Evolutionary conservation across 202 grass and related monocot genomes (phyloP).

Genomic region (Schoenoplectus tabernaemontani): DNA sequence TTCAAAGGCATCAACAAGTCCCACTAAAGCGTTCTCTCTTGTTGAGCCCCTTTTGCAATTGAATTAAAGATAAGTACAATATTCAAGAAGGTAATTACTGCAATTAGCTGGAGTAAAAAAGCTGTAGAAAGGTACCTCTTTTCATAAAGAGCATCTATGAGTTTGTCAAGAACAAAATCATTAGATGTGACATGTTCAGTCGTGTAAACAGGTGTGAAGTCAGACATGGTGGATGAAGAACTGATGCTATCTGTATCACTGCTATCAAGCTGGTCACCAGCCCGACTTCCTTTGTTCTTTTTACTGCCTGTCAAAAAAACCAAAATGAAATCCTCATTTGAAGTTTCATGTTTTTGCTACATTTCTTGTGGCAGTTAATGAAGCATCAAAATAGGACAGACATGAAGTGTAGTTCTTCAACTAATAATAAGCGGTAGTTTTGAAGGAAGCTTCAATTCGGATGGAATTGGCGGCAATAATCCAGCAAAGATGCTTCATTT

Average conservation of each 20-base stretch:
- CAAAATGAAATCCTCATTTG: not conserved
- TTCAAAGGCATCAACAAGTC: constrained; percentile 77
- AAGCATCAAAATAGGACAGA: not conserved
- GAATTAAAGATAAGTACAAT: not conserved
- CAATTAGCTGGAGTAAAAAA: not conserved
- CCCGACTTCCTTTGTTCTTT: constrained; percentile 28
- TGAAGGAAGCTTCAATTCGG: not conserved
- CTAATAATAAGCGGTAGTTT: not conserved
- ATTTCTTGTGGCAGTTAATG: not conserved
- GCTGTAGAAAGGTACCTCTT: constrained; percentile 36
- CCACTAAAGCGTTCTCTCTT: constrained; percentile 50
- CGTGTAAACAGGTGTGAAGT: constrained; percentile 47
- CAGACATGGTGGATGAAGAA: constrained; percentile 61
- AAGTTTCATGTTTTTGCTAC: not conserved
- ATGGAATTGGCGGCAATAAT: not conserved
- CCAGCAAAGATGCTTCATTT: not conserved
- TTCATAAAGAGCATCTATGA: constrained; percentile 82
- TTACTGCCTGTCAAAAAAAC: constrained; percentile 7
- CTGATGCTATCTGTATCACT: constrained; percentile 78
- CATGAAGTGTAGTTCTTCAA: not conserved
- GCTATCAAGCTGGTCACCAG: constrained; percentile 67
- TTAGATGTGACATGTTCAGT: constrained; percentile 61
- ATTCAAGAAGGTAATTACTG: not conserved
- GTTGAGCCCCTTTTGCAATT: constrained; percentile 50
- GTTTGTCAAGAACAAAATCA: constrained; percentile 72